phyloP scores from a whole-genome alignment of 2,329 filamentous ascomycete genomes.

The Aurifilum marmelostoma region DNA sequence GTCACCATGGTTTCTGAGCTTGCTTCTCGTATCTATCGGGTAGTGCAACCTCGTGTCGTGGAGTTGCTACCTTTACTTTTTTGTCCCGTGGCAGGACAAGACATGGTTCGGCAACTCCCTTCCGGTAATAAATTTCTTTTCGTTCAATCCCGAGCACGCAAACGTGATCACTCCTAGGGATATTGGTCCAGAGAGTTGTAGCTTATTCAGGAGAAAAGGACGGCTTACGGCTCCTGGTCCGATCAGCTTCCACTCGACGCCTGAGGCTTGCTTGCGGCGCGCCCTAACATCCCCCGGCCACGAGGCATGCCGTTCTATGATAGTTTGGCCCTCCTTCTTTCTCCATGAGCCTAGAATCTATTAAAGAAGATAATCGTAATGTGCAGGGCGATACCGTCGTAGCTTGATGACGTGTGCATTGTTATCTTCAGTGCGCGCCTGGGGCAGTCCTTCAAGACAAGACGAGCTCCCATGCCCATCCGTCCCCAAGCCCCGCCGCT shows the following conservation, averaged over 20 bases:
- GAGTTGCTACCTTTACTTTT: neutral
- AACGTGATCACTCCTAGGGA: neutral
- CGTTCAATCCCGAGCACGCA: neutral
- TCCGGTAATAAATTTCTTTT: neutral
- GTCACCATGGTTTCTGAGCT: neutral
- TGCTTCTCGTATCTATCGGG: neutral
- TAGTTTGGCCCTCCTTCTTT: too few relatives aligned
- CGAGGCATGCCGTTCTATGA: neutral
- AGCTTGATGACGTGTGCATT: too few relatives aligned
- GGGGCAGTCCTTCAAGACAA: slow-evolving; percentile 1
- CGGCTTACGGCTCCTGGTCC: slow-evolving; percentile 7
- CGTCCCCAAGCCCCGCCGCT: neutral
- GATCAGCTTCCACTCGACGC: neutral
- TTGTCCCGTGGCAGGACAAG: neutral
- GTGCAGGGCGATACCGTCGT: too few relatives aligned
- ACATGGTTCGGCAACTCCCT: neutral
- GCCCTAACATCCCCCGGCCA: neutral
- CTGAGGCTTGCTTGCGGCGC: neutral
- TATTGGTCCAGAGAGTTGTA: neutral
- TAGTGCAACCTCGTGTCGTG: slow-evolving; percentile 7
- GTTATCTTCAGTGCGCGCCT: neutral
- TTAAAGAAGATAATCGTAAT: too few relatives aligned
- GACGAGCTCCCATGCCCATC: neutral
- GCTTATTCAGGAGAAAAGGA: neutral
- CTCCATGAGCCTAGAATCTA: neutral